Evolutionary conservation across 352 stramenopile species (phyloP).

Genomic region (Aphanomyces invadans): DNA sequence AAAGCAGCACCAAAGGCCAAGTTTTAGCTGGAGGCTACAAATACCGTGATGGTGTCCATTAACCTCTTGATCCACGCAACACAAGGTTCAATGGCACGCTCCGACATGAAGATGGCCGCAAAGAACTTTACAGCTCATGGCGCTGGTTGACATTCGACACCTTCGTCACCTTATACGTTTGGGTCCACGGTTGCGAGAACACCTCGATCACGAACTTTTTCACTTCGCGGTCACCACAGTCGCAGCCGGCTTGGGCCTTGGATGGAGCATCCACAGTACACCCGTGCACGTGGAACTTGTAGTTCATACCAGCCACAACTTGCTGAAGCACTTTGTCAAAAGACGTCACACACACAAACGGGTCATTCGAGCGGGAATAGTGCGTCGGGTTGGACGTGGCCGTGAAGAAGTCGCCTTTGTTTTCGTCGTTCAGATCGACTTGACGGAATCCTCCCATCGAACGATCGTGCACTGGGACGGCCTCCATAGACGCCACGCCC

Average conservation of each 20-base stretch:
- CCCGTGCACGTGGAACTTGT: conserved; percentile 26
- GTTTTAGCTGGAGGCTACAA: too few relatives aligned
- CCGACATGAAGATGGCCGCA: background rate
- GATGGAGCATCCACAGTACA: conserved; percentile 12
- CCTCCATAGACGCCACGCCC: background rate
- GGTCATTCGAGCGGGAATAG: conserved; percentile 11
- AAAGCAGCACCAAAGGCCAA: too few relatives aligned
- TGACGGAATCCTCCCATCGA: background rate
- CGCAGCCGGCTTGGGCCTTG: conserved; percentile 9
- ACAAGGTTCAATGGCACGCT: background rate
- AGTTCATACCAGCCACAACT: conserved; percentile 27
- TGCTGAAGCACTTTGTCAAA: conserved; percentile 23
- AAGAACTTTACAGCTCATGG: background rate
- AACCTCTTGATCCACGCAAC: too few relatives aligned
- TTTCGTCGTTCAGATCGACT: background rate
- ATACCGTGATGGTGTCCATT: too few relatives aligned
- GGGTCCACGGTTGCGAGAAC: conserved; percentile 27
- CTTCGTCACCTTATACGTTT: conserved; percentile 20
- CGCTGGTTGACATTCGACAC: background rate
- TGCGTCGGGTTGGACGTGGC: background rate
- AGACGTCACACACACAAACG: conserved; percentile 14
- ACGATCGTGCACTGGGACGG: background rate
- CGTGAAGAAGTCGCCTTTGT: conserved; percentile 3
- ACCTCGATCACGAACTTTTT: conserved; percentile 25
- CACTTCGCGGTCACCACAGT: conserved; percentile 9